A percentile compares a stretch with the other conserved stretches of the same genome.
Evolutionary conservation across 805 yeast genomes (phyloP).

Genomic region (Candida chilensis): DNA sequence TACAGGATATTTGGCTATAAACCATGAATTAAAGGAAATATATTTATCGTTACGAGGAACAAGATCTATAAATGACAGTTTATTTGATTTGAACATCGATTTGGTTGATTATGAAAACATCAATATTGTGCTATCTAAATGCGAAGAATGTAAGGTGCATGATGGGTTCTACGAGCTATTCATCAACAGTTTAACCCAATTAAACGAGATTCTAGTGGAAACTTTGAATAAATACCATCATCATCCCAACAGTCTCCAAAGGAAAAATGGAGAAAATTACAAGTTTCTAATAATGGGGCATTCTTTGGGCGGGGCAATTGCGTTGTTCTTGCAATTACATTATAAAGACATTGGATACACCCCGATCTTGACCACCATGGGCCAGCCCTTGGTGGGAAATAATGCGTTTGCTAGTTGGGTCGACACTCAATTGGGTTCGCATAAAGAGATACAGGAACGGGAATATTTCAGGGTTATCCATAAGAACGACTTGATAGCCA

Average conservation of each 20-base stretch:
- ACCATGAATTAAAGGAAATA: constrained; percentile 6
- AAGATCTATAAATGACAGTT: constrained; percentile 26
- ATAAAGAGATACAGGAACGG: constrained; percentile 2
- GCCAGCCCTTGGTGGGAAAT: constrained; percentile 35
- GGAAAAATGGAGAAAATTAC: constrained; percentile 9
- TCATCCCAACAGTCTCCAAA: too few relatives aligned
- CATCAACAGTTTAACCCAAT: constrained; percentile 13
- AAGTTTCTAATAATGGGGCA: constrained; percentile 6
- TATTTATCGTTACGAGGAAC: constrained; percentile 31
- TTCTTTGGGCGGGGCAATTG: constrained; percentile 32
- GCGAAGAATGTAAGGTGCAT: constrained; percentile 25
- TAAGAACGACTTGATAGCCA: constrained; percentile 15
- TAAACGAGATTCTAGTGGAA: constrained; percentile 11
- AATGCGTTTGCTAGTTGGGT: constrained; percentile 23
- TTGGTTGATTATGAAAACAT: constrained; percentile 18
- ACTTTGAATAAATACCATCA: constrained; percentile 9
- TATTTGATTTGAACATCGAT: constrained; percentile 26
- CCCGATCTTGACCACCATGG: constrained; percentile 27
- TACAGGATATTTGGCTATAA: constrained; percentile 6
- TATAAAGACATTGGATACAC: constrained; percentile 22
- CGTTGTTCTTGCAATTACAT: constrained; percentile 23
- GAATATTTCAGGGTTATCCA: constrained; percentile 14
- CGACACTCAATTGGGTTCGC: constrained; percentile 7
- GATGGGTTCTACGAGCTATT: constrained; percentile 22
- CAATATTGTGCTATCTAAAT: constrained; percentile 10